Percentiles rank a stretch among this genome's conserved stretches.
These are phyloP conservation scores for Scheffersomyces amazonensis DNA, from an alignment of 805 yeast species.

Conservation along the genomic window DNA sequence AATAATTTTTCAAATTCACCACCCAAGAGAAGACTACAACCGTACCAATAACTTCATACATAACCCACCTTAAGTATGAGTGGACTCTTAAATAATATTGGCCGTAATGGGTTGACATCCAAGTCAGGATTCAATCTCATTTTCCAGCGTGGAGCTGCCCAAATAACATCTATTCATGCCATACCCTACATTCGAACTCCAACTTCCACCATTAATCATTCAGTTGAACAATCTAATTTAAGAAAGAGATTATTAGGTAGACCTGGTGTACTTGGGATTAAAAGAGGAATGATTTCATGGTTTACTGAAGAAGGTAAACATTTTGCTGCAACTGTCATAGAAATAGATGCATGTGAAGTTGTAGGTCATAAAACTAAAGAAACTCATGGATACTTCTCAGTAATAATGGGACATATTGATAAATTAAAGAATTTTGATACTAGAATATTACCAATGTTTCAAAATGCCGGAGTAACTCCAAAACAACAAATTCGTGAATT, in stretches of 20 bases:
- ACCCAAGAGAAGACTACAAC: no score
- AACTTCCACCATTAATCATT: constrained; percentile 56
- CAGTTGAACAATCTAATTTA: constrained; percentile 64
- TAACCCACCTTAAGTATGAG: no score
- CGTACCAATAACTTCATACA: no score
- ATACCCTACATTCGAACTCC: constrained; percentile 46
- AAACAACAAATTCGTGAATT: constrained; percentile 75
- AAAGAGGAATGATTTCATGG: constrained; percentile 88
- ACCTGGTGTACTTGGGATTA: constrained; percentile 81
- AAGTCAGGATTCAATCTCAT: background rate
- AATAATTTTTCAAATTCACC: no score
- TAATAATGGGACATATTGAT: constrained; percentile 81
- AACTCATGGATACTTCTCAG: constrained; percentile 81
- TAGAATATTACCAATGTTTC: constrained; percentile 70
- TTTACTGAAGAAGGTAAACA: constrained; percentile 69
- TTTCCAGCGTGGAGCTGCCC: constrained; percentile 25
- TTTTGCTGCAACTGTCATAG: constrained; percentile 82
- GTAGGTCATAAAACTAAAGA: constrained; percentile 63
- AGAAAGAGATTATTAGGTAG: constrained; percentile 73
- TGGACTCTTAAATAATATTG: no score
- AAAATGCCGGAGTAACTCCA: constrained; percentile 80
- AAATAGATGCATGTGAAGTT: constrained; percentile 87
- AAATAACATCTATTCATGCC: constrained; percentile 48
- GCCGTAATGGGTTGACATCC: no score
- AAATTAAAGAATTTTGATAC: constrained; percentile 53